A percentile compares a stretch with the other conserved stretches of the same genome.
Evolutionary conservation across 2,329 filamentous ascomycete genomes (phyloP).

Genomic region (Juglanconis juglandina): DNA sequence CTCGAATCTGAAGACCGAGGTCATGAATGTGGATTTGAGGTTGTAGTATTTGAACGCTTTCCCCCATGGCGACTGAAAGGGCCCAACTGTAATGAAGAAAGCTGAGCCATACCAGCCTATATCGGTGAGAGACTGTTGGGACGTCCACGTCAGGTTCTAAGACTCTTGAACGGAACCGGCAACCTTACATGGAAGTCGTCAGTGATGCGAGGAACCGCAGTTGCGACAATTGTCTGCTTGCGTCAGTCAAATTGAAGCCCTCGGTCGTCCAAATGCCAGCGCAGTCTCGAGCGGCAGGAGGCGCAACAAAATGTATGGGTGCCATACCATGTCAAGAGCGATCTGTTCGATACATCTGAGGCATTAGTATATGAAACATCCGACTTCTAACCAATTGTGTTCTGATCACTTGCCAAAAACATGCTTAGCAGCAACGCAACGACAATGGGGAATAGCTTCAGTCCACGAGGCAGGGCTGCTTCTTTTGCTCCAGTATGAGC

Average conservation of each 20-base stretch:
- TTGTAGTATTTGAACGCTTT: neutral
- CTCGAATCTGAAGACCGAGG: neutral
- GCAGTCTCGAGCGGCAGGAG: too few relatives aligned
- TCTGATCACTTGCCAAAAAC: neutral
- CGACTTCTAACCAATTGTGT: neutral
- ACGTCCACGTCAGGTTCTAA: too few relatives aligned
- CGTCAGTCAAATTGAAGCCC: neutral
- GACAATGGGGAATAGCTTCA: neutral
- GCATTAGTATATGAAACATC: neutral
- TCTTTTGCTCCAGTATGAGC: too few relatives aligned
- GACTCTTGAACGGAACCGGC: neutral
- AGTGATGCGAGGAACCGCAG: conserved; percentile 6
- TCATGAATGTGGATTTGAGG: neutral
- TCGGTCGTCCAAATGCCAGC: too few relatives aligned
- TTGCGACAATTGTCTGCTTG: conserved; percentile 2
- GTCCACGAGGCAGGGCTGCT: neutral
- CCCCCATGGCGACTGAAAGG: conserved; percentile 3
- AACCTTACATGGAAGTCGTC: neutral
- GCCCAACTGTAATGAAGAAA: neutral
- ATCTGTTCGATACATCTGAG: too few relatives aligned
- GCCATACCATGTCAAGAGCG: neutral
- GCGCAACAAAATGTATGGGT: neutral
- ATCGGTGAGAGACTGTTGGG: neutral
- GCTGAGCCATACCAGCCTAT: conserved; percentile 1
- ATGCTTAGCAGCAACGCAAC: neutral